phyloP scores from a whole-genome alignment of 805 yeast species.

The Ogataea degrootiae region DNA sequence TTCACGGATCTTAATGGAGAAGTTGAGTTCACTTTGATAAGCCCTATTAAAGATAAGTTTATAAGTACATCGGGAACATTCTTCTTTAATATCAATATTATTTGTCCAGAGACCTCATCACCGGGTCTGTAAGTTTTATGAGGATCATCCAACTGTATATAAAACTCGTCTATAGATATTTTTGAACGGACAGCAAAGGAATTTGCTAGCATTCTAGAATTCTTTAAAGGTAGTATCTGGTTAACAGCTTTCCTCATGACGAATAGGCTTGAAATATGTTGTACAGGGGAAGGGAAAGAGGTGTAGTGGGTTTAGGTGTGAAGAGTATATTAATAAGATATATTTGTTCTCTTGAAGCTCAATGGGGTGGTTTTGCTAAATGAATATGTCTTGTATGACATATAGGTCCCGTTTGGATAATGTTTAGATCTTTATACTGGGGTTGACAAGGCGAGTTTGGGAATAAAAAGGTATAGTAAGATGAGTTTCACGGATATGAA shows the following conservation, averaged over 20 bases:
- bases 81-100: constrained; percentile 50
- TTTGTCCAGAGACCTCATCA: constrained; percentile 64
- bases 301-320: too few relatives aligned
- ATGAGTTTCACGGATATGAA: too few relatives aligned
- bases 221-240: constrained; percentile 34
- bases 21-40: constrained; percentile 50
- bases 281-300: too few relatives aligned
- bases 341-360: too few relatives aligned
- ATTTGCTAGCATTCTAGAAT: constrained; percentile 16
- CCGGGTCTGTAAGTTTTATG: constrained; percentile 79
- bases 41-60: constrained; percentile 51
- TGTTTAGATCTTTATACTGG: too few relatives aligned
- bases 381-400: too few relatives aligned
- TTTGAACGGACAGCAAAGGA: constrained; percentile 18
- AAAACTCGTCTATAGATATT: constrained; percentile 51
- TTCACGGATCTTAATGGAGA: constrained; percentile 46
- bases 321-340: too few relatives aligned
- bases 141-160: constrained; percentile 66
- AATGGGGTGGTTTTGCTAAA: too few relatives aligned
- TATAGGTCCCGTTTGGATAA: too few relatives aligned
- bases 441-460: too few relatives aligned
- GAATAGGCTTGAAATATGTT: background rate
- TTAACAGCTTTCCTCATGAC: constrained; percentile 51
- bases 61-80: constrained; percentile 51
- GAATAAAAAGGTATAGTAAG: too few relatives aligned